These are phyloP conservation scores for Triticum urartu DNA, from an alignment of 176 grass and related monocot genomes.

Conservation along the genomic window DNA sequence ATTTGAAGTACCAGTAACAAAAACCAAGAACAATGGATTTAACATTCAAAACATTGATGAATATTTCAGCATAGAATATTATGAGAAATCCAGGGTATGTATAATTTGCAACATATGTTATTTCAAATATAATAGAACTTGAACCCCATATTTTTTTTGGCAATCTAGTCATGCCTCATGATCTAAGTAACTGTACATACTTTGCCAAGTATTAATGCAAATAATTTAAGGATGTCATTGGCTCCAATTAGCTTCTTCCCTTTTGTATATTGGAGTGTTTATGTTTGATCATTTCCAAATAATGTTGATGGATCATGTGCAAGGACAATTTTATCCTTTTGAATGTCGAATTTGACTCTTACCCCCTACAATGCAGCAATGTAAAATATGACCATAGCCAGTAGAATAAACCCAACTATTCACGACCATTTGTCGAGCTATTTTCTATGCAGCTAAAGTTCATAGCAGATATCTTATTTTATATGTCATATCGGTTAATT, in stretches of 20 bases:
- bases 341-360: background rate
- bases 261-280: background rate
- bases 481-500: background rate
- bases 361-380: background rate
- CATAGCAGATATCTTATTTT: conserved; percentile 2
- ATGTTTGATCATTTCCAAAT: background rate
- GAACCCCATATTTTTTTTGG: background rate
- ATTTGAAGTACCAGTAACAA: background rate
- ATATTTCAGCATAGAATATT: background rate
- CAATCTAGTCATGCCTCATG: background rate
- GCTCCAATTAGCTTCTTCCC: background rate
- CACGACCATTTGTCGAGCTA: background rate
- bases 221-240: background rate
- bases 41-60: background rate
- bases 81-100: background rate
- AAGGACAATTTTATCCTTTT: background rate
- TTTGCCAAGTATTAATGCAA: conserved; percentile 1
- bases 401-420: background rate
- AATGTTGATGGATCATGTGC: background rate
- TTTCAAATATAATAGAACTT: background rate
- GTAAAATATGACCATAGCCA: background rate
- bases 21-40: background rate
- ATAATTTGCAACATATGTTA: background rate
- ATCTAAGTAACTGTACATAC: background rate
- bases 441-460: conserved; percentile 8